Conservation (phyloP, 768 basidiomycete genomes). For the Pleurotus eryngii region DNA sequence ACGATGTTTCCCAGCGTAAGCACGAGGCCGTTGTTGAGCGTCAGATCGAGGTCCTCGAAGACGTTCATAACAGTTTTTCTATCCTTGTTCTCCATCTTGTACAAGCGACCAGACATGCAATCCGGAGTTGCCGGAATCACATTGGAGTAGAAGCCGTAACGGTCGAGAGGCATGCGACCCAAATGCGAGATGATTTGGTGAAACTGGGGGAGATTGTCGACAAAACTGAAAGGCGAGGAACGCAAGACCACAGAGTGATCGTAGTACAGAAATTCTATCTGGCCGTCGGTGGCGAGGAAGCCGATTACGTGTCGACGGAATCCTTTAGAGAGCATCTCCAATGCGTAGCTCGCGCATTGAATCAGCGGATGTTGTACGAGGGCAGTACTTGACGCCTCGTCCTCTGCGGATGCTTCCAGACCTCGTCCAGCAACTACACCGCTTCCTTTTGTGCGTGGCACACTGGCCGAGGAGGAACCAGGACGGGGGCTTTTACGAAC, state of each 20-base stretch:
- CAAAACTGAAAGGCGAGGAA: conserved; percentile 13
- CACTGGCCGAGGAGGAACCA: too few relatives aligned
- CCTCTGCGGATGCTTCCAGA: neutral
- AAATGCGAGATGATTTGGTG: neutral
- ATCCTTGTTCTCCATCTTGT: neutral
- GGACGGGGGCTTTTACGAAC: too few relatives aligned
- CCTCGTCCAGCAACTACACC: neutral
- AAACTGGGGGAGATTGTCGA: conserved; percentile 1
- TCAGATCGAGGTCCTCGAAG: neutral
- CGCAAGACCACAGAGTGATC: conserved; percentile 15
- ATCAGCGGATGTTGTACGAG: neutral
- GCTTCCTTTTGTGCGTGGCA: neutral
- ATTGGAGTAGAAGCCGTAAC: neutral
- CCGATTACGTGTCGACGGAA: conserved; percentile 17
- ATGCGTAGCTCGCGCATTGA: conserved; percentile 23
- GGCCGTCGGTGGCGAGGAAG: conserved; percentile 12
- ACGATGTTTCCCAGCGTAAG: neutral
- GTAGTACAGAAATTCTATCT: conserved; percentile 17
- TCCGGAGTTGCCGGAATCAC: neutral
- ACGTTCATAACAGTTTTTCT: neutral
- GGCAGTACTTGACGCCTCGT: neutral
- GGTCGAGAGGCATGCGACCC: neutral
- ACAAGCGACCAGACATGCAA: neutral
- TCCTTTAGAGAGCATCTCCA: conserved; percentile 20
- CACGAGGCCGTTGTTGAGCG: neutral